phyloP scores from a whole-genome alignment of 352 stramenopile genomes.

The Pythium vanterpoolii region DNA sequence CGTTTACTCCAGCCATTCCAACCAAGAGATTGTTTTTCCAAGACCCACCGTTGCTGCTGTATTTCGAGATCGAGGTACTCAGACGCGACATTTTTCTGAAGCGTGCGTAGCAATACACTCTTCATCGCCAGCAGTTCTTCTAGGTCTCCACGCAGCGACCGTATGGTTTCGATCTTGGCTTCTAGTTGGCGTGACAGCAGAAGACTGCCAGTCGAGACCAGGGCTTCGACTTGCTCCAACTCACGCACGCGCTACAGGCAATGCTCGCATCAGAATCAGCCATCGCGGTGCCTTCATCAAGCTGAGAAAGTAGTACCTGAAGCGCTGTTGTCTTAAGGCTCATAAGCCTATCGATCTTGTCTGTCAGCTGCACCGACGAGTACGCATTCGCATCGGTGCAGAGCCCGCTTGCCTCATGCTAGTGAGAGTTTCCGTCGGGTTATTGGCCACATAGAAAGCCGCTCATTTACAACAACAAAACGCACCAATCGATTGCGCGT shows the following conservation, averaged over 20 bases:
- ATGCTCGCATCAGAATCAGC: background rate
- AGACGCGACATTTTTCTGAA: conserved; percentile 30
- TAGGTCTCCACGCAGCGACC: conserved; percentile 27
- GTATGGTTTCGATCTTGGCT: conserved; percentile 18
- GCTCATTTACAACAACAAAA: no score
- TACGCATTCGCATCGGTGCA: conserved; percentile 12
- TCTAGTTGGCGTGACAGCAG: conserved; percentile 31
- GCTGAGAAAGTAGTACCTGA: no score
- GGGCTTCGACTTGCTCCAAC: conserved; percentile 34
- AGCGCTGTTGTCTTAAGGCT: conserved; percentile 23
- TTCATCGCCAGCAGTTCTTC: conserved; percentile 32
- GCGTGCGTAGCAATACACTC: conserved; percentile 35
- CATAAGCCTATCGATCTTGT: conserved; percentile 22
- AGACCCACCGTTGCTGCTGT: conserved; percentile 33
- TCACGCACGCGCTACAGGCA: conserved; percentile 27
- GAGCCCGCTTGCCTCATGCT: conserved; percentile 4
- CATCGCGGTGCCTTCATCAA: background rate
- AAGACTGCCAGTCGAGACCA: conserved; percentile 23
- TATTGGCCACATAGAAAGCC: background rate
- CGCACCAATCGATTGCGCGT: conserved; percentile 31
- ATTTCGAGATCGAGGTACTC: conserved; percentile 42
- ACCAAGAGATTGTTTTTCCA: no score
- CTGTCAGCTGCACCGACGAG: conserved; percentile 29
- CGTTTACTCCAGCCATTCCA: background rate
- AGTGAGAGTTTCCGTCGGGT: background rate